Base-by-base conservation (phyloP, 176 grass and related monocot species). In the Eleusine coracana region DNA sequence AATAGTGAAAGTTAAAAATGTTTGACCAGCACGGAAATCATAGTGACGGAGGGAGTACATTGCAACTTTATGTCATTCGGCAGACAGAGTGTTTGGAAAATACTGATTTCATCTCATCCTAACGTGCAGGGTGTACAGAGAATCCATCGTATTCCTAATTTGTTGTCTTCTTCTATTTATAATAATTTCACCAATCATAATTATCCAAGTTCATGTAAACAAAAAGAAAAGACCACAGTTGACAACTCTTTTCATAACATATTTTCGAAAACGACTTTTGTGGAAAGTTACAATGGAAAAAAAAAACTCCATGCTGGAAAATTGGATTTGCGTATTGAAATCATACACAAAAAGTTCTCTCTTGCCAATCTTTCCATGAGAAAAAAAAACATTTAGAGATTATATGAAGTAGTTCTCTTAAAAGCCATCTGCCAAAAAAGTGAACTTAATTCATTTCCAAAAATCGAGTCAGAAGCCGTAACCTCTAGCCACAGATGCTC, bases 71-170 rank as follows among this genome's bases (percentile, higher is more conserved):
- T 81, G 45, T 81, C 37, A 29, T 62, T 75, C 17, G 12, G 41
- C 52, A 10, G 29, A 65, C 25, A 25, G 49, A 70, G 36, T n/a
- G 49, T 73, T 71, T 38, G 31, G 31, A 75, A 21, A 80, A 46
- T 5, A 7, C 20, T 65, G 36, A 14, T 80, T 74, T 44, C 42
- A 71, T 85, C 77, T 31, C 50, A 80, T 68, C 60, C 37, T 69
- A 56, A 10, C 75, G 41, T 23, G 18, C 63, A 68, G 10, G 8
- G 38, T 27, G 17, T 28, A 56, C 50, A 46, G 39, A 83, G 58
- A 71, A 79, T 79, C 68, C 15, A 88, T 80, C 1, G 10, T 64
- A 70, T 29, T 21, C 21, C 58, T 66, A 38, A 77, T 72, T 73
- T 58, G 17, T 62, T 75, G 55, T 31, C 41, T 48, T 59, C 51